A percentile compares a stretch with the other conserved stretches of the same genome.
These are phyloP conservation scores for Aspergillus pseudonomiae DNA, from an alignment of 2,329 filamentous ascomycete species.

Conservation along the genomic window DNA sequence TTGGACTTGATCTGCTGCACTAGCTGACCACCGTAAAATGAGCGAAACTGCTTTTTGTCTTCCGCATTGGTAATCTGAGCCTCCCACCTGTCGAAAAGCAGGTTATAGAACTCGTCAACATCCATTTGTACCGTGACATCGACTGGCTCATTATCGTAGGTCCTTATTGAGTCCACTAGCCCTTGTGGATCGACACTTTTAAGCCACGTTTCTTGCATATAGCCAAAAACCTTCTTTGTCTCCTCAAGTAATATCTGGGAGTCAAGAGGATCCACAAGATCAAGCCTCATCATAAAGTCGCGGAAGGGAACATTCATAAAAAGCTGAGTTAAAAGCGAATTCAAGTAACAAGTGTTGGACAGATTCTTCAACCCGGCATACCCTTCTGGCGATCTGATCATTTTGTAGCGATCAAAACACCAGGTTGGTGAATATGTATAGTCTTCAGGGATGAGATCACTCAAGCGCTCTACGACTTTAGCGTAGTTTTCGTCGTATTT, in stretches of 20 bases:
- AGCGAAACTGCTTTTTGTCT: constrained; percentile 73
- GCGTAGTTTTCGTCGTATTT: constrained; percentile 55
- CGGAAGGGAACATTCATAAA: constrained; percentile 95
- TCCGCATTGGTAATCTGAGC: constrained; percentile 69
- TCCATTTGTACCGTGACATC: constrained; percentile 95
- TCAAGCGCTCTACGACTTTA: constrained; percentile 56
- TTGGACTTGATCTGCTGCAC: constrained; percentile 95
- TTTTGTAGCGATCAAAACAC: constrained; percentile 66
- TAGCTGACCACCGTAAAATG: constrained; percentile 87
- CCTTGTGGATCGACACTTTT: constrained; percentile 72
- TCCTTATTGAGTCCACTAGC: constrained; percentile 76
- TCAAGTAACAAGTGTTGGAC: constrained; percentile 96
- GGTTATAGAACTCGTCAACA: constrained; percentile 95
- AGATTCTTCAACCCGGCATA: constrained; percentile 91
- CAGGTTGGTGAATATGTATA: constrained; percentile 65
- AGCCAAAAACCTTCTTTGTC: constrained; percentile 79
- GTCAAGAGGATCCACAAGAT: constrained; percentile 56
- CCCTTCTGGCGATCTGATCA: constrained; percentile 74
- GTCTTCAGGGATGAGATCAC: constrained; percentile 56
- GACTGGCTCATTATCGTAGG: constrained; percentile 79
- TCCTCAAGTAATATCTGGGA: constrained; percentile 72
- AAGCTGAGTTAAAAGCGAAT: constrained; percentile 89
- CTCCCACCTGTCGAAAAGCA: constrained; percentile 90
- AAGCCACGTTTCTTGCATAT: constrained; percentile 80
- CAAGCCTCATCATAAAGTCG: constrained; percentile 73